Conservation (phyloP, 1,284 basidiomycete genomes). For the Neonothopanus nambi region DNA sequence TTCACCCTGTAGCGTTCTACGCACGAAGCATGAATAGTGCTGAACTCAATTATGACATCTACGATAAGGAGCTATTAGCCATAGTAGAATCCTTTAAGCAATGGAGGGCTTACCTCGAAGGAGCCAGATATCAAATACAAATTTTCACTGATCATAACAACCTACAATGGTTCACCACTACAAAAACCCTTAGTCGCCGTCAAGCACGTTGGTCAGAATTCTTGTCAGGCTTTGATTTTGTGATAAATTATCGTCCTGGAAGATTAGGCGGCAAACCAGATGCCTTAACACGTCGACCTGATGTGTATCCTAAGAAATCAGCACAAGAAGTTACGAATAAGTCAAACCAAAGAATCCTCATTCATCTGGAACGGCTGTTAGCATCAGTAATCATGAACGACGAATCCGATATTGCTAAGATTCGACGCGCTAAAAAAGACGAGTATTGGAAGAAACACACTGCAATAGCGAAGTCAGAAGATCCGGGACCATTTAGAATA, state of each 20-base stretch:
- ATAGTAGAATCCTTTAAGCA: constrained; percentile 3
- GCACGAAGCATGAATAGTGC: no score
- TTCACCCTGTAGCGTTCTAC: constrained; percentile 35
- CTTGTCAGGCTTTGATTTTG: no score
- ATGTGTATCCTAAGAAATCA: constrained; percentile 3
- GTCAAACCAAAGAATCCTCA: neutral
- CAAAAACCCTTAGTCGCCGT: no score
- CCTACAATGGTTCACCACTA: no score
- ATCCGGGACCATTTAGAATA: constrained; percentile 20
- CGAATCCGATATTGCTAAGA: neutral
- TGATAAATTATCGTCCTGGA: constrained; percentile 2
- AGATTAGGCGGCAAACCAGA: constrained; percentile 7
- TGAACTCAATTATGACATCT: no score
- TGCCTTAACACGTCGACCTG: neutral
- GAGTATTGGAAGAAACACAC: neutral
- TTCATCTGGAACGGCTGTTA: constrained; percentile 3
- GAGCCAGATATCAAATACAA: constrained; percentile 15
- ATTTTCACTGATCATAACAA: no score
- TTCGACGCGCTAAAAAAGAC: neutral
- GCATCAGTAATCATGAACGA: neutral
- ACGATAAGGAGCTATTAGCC: no score
- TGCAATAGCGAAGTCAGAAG: no score
- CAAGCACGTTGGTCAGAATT: no score
- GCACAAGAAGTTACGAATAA: neutral
- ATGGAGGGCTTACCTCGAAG: constrained; percentile 16